A percentile compares a stretch with the other conserved stretches of the same genome.
Conservation (phyloP, 345 rosid species). For the Eucalyptus guilfoylei region DNA sequence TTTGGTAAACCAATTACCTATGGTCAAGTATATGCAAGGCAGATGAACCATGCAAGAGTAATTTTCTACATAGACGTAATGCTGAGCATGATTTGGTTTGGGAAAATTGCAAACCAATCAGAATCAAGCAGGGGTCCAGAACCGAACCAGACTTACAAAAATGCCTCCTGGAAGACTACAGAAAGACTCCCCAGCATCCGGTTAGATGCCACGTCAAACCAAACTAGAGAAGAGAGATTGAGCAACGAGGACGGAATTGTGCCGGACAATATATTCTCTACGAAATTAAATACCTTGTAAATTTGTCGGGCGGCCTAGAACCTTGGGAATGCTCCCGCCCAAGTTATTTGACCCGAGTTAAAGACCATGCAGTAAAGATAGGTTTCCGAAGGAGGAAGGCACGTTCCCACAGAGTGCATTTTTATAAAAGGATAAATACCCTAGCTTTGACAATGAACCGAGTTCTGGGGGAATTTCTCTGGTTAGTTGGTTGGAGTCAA, state of each 20-base stretch:
- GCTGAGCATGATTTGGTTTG: neutral
- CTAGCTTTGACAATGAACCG: neutral
- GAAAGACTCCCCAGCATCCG: slow-evolving; percentile 8
- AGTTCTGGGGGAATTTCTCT: neutral
- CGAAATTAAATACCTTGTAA: rapidly evolving
- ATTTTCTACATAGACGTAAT: neutral
- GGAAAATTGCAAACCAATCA: neutral
- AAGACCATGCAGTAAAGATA: neutral
- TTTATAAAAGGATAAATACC: rapidly evolving
- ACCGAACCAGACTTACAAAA: neutral
- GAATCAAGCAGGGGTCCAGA: neutral
- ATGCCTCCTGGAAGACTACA: neutral
- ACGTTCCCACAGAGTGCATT: neutral
- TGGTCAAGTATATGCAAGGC: neutral
- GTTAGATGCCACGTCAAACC: neutral
- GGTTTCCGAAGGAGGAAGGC: neutral
- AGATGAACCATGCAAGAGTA: neutral
- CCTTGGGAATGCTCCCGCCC: neutral
- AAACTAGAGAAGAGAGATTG: slow-evolving; percentile 6
- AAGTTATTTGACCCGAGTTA: neutral
- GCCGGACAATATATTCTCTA: neutral
- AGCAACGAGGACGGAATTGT: slow-evolving; percentile 5
- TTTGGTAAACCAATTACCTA: neutral
- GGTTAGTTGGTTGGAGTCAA: neutral
- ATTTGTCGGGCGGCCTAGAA: neutral